Conservation (phyloP, 2,329 filamentous ascomycete species). For the Lasiodiplodia theobromae region DNA sequence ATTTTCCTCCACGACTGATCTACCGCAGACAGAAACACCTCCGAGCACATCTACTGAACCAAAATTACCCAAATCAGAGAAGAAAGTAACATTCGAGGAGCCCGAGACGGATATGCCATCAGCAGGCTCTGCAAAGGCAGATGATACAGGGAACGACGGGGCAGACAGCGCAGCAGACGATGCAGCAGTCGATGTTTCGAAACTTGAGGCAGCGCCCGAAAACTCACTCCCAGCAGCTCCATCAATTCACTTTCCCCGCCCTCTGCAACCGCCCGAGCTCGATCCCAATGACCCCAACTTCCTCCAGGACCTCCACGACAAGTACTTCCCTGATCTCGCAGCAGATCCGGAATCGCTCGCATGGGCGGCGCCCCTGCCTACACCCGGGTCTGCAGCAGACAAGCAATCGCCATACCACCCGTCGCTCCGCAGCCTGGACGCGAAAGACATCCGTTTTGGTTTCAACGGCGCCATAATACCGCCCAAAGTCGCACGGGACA, state of each 20-base stretch:
- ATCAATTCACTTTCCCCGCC: slow-evolving; percentile 67
- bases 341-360: slow-evolving; percentile 84
- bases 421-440: slow-evolving; percentile 71
- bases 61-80: slow-evolving; percentile 34
- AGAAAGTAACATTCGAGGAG: slow-evolving; percentile 45
- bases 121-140: slow-evolving; percentile 15
- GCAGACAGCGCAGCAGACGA: slow-evolving; percentile 3
- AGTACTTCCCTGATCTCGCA: slow-evolving; percentile 91
- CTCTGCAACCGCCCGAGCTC: slow-evolving; percentile 69
- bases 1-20: slow-evolving; percentile 32
- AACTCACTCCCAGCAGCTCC: slow-evolving; percentile 30
- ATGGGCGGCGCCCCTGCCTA: slow-evolving; percentile 80
- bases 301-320: slow-evolving; percentile 81
- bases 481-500: slow-evolving; percentile 73
- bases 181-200: background rate
- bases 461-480: slow-evolving; percentile 83
- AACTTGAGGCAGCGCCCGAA: background rate
- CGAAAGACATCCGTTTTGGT: slow-evolving; percentile 85
- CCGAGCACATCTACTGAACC: slow-evolving; percentile 8
- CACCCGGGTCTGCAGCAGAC: slow-evolving; percentile 69
- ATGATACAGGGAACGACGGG: background rate
- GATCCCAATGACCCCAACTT: slow-evolving; percentile 86
- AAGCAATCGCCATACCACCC: slow-evolving; percentile 83
- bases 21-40: slow-evolving; percentile 25
- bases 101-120: background rate